phyloP scores from a whole-genome alignment of 306 rosid species.

The Alnus glutinosa region DNA sequence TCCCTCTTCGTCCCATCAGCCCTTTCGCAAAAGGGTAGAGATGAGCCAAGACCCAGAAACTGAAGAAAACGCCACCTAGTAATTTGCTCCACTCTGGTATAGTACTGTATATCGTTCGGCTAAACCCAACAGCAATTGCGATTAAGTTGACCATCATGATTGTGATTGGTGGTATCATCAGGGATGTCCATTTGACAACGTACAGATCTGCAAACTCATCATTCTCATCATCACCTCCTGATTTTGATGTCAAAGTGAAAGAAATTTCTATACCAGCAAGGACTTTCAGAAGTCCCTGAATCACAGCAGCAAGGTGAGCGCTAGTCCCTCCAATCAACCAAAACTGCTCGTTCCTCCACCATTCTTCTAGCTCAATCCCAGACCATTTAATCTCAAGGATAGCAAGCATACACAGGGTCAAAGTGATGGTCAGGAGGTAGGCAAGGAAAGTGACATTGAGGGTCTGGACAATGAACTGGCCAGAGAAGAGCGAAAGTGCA shows the following conservation, averaged over 20 bases:
- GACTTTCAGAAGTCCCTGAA: slow-evolving; percentile 88
- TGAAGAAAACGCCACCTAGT: slow-evolving; percentile 94
- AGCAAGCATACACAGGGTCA: slow-evolving; percentile 82
- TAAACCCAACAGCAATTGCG: slow-evolving; percentile 87
- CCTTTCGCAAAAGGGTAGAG: slow-evolving; percentile 96
- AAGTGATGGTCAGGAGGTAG: slow-evolving; percentile 69
- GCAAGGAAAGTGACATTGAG: slow-evolving; percentile 82
- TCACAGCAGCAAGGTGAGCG: slow-evolving; percentile 95
- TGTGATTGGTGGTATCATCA: slow-evolving; percentile 92
- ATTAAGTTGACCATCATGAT: slow-evolving; percentile 90
- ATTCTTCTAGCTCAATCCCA: slow-evolving; percentile 89
- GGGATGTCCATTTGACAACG: slow-evolving; percentile 78
- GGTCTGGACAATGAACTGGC: slow-evolving; percentile 88
- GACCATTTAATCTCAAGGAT: slow-evolving; percentile 95
- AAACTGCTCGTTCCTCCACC: slow-evolving; percentile 99
- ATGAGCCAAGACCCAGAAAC: slow-evolving; percentile 95
- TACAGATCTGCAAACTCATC: slow-evolving; percentile 92
- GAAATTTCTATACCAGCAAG: slow-evolving; percentile 95
- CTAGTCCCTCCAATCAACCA: slow-evolving; percentile 99
- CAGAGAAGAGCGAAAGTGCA: slow-evolving; percentile 93
- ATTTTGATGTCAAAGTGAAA: slow-evolving; percentile 90
- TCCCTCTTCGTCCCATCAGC: slow-evolving; percentile 93
- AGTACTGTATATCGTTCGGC: slow-evolving; percentile 81
- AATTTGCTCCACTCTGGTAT: slow-evolving; percentile 92
- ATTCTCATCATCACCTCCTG: slow-evolving; percentile 77